Conservation (phyloP, 768 basidiomycete genomes). For the Aureoboletus auriporus region DNA sequence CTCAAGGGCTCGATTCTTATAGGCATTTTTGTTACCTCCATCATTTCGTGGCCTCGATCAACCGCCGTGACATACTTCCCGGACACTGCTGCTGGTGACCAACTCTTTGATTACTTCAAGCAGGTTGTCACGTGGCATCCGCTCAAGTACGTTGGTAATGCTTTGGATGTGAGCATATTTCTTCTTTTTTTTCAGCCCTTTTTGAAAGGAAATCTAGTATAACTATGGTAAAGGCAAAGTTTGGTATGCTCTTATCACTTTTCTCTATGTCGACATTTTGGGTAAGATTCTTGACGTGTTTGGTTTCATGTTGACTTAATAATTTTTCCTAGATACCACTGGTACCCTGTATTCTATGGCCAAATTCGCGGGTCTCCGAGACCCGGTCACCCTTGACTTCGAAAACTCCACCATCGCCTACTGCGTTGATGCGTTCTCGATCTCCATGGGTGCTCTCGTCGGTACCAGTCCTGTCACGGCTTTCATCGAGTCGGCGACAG, state of each 20-base stretch:
- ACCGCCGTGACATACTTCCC: constrained; percentile 83
- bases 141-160: constrained; percentile 58
- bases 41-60: constrained; percentile 85
- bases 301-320: background rate
- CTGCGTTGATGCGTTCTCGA: constrained; percentile 78
- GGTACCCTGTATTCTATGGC: constrained; percentile 90
- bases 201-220: constrained; percentile 36
- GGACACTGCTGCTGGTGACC: constrained; percentile 61
- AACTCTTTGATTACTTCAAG: constrained; percentile 80
- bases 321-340: constrained; percentile 32
- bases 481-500: constrained; percentile 79
- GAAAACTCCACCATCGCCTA: constrained; percentile 81
- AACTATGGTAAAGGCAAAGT: constrained; percentile 60
- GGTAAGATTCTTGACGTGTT: constrained; percentile 38
- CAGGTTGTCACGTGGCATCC: constrained; percentile 75
- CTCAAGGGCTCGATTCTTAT: constrained; percentile 79
- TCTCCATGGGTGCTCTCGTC: constrained; percentile 76
- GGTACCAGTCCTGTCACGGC: constrained; percentile 82
- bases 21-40: constrained; percentile 79
- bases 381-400: constrained; percentile 82
- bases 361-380: constrained; percentile 84
- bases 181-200: background rate
- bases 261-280: constrained; percentile 86
- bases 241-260: constrained; percentile 86
- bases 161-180: constrained; percentile 50